Evolutionary conservation across 1,284 basidiomycete species (phyloP).

Genomic region (Phaffia rhodozyma): DNA sequence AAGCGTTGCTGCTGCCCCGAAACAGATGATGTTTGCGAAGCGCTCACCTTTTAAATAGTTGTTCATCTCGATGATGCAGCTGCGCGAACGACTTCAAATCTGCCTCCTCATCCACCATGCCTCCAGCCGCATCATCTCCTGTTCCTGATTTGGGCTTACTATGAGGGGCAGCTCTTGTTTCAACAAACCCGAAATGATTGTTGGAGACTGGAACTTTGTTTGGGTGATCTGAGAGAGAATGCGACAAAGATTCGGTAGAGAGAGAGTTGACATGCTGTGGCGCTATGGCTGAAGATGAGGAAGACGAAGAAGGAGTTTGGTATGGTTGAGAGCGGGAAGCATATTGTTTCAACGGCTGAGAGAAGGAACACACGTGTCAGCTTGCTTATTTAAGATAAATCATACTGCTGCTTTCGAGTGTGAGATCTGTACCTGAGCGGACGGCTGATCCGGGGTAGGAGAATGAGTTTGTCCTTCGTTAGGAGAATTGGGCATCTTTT

Average conservation of each 20-base stretch:
- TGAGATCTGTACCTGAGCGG: background rate
- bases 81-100: slow-evolving; percentile 14
- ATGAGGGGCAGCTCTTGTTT: background rate
- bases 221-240: no score
- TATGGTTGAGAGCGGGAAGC: slow-evolving; percentile 52
- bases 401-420: background rate
- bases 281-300: slow-evolving; percentile 52
- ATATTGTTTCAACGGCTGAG: slow-evolving; percentile 29
- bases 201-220: background rate
- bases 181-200: background rate
- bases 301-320: slow-evolving; percentile 54
- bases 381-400: background rate
- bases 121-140: background rate
- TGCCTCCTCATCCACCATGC: slow-evolving; percentile 8
- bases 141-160: background rate
- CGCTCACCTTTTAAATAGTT: slow-evolving; percentile 13
- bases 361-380: background rate
- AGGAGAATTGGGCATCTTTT: background rate
- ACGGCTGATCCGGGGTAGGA: background rate
- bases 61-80: slow-evolving; percentile 15
- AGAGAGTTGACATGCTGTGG: no score
- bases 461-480: background rate
- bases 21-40: background rate
- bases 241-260: no score
- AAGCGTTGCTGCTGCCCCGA: slow-evolving; percentile 8